These are phyloP conservation scores for Pythium sukuiense DNA, from an alignment of 352 stramenopile genomes.

Conservation along the genomic window DNA sequence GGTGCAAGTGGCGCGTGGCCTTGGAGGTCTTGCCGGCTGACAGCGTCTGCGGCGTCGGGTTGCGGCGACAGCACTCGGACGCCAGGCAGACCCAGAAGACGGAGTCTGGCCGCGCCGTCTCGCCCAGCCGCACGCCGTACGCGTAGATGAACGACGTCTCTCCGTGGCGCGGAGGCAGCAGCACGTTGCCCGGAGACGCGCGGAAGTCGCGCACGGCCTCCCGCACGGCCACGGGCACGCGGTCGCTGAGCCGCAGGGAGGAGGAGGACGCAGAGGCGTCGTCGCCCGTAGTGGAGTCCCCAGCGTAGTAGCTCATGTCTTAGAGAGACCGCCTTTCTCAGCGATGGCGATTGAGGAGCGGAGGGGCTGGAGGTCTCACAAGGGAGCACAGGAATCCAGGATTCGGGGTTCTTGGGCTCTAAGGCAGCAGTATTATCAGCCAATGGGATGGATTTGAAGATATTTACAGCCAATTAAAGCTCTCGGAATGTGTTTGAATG, in stretches of 20 bases:
- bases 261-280: not conserved
- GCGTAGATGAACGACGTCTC: constrained; percentile 15
- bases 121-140: constrained; percentile 7
- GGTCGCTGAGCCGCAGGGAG: not conserved
- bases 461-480: too few relatives aligned
- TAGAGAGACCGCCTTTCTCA: not conserved
- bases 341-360: not conserved
- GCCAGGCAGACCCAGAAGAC: constrained; percentile 13
- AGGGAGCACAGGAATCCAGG: too few relatives aligned
- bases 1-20: constrained; percentile 9
- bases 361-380: not conserved
- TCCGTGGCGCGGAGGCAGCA: not conserved
- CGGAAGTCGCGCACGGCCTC: constrained; percentile 3
- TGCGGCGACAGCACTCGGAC: constrained; percentile 3
- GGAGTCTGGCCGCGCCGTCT: not conserved
- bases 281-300: not conserved
- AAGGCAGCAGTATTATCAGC: not conserved
- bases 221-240: constrained; percentile 11
- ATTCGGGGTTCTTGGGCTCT: not conserved
- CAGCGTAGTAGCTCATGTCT: not conserved
- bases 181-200: not conserved
- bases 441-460: not conserved
- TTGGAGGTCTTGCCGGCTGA: constrained; percentile 19
- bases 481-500: too few relatives aligned
- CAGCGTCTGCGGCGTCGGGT: not conserved